Conservation (phyloP, 2,329 filamentous ascomycete species). For the Pleurostoma richardsiae region DNA sequence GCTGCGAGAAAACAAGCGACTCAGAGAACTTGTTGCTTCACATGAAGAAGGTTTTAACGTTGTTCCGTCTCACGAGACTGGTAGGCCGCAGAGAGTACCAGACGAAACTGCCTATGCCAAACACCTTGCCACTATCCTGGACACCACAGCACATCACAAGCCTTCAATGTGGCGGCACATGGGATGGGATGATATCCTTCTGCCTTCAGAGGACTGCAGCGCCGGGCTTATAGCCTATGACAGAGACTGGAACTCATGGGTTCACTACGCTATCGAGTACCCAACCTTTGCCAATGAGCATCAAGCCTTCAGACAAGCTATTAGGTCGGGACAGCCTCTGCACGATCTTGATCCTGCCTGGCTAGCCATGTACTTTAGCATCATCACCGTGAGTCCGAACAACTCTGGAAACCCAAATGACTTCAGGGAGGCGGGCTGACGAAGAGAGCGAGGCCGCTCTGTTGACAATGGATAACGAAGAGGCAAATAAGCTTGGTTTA, state of each 20-base stretch:
- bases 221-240: conserved; percentile 6
- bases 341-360: conserved; percentile 3
- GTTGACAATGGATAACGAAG: neutral
- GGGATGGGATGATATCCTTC: neutral
- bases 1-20: neutral
- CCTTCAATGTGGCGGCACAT: neutral
- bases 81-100: neutral
- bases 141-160: neutral
- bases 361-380: conserved; percentile 13
- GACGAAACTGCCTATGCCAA: neutral
- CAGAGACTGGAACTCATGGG: conserved; percentile 12
- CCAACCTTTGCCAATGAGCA: conserved; percentile 9
- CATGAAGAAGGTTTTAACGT: too few relatives aligned
- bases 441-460: neutral
- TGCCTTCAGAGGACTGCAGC: neutral
- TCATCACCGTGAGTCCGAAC: conserved; percentile 5
- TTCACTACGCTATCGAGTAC: conserved; percentile 13
- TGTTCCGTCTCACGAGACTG: neutral
- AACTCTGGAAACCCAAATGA: neutral
- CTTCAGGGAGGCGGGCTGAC: neutral
- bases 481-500: neutral
- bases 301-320: conserved; percentile 1
- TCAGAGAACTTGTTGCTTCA: neutral
- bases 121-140: neutral
- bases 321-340: neutral